Conservation (phyloP, 371 early-diverging fungal genomes). For the Mucor ambiguus region DNA sequence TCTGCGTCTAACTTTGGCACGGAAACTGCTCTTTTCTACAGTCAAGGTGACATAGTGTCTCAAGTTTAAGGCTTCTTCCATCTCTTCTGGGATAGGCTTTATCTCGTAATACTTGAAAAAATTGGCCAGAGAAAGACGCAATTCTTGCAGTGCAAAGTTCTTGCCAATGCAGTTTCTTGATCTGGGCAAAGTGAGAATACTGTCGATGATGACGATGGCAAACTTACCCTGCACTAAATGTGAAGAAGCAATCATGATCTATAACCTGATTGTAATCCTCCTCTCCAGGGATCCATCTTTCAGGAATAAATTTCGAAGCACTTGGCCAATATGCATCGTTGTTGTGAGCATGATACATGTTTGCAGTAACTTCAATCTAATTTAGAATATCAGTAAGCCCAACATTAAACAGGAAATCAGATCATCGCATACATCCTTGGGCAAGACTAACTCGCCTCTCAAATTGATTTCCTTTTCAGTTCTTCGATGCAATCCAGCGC, state of each 20-base stretch:
- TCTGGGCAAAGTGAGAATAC: not conserved
- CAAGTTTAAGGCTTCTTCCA: not conserved
- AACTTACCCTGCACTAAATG: constrained; percentile 2
- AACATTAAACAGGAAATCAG: not conserved
- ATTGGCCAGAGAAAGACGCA: not conserved
- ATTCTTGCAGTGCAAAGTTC: constrained; percentile 1
- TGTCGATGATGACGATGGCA: not conserved
- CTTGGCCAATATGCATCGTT: constrained; percentile 1
- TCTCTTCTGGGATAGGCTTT: not conserved
- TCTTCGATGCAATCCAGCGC: not conserved
- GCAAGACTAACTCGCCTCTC: not conserved
- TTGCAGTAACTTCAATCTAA: not conserved
- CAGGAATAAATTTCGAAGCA: not conserved
- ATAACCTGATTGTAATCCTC: not conserved
- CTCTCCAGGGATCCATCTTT: not conserved
- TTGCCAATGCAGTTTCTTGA: constrained; percentile 5
- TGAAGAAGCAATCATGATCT: not conserved
- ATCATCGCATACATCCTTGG: not conserved
- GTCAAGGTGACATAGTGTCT: not conserved
- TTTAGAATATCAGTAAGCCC: not conserved
- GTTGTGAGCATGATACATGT: not conserved
- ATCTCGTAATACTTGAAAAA: not conserved
- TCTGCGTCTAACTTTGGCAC: not conserved
- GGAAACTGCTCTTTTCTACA: not conserved
- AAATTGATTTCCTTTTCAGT: not conserved